Evolutionary conservation across 257 asterid species (phyloP).

Genomic region (Voacanga thouarsii): DNA sequence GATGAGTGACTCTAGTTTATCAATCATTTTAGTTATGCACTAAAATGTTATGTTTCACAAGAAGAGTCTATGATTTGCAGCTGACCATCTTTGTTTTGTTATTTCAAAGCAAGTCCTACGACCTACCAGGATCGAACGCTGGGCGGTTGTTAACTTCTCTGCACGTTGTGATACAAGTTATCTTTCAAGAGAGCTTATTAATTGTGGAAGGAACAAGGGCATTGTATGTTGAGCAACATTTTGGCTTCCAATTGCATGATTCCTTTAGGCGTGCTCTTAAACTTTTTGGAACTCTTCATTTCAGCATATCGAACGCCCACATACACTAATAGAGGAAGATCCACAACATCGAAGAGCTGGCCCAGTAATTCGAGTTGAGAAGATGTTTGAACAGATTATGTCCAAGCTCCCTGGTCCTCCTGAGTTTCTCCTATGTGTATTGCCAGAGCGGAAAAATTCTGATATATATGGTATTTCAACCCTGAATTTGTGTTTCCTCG

Average conservation of each 20-base stretch:
- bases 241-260: conserved; percentile 2
- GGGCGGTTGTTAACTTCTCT: conserved; percentile 95
- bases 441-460: conserved; percentile 80
- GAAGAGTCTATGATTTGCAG: not conserved
- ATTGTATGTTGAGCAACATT: conserved; percentile 52
- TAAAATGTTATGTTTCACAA: not conserved
- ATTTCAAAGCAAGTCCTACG: conserved; percentile 55
- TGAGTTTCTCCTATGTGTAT: conserved; percentile 74
- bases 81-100: conserved; percentile 26
- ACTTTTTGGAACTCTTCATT: conserved; percentile 22
- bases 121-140: conserved; percentile 54
- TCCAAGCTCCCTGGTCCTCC: conserved; percentile 66
- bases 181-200: conserved; percentile 81
- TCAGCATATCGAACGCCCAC: conserved; percentile 81
- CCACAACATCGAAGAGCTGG: conserved; percentile 49
- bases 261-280: conserved; percentile 11
- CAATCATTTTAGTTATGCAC: not conserved
- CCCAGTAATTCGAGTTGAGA: conserved; percentile 75
- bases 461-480: conserved; percentile 66
- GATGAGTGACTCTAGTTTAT: not conserved
- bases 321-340: conserved; percentile 83
- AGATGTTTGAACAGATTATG: conserved; percentile 71
- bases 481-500: conserved; percentile 14
- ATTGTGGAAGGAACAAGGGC: conserved; percentile 84
- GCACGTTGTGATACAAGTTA: conserved; percentile 66